Percentiles rank a stretch among this genome's conserved stretches.
phyloP scores from a whole-genome alignment of 202 grass and related monocot genomes.

The Setaria viridis region DNA sequence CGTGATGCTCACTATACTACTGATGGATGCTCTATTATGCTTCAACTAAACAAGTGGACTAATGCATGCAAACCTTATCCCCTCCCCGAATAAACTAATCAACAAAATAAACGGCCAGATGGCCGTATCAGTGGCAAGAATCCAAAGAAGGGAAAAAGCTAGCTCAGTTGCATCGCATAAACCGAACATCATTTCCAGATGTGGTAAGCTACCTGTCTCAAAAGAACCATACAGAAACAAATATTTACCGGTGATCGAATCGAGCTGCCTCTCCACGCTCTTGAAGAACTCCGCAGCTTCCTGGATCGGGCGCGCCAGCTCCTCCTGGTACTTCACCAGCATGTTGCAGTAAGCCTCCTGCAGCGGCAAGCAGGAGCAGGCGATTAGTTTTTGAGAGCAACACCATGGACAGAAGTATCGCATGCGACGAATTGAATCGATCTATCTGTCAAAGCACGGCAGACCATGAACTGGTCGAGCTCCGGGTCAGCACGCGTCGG shows the following conservation, averaged over 20 bases:
- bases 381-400: neutral
- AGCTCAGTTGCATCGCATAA: constrained; percentile 30
- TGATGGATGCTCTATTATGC: constrained; percentile 24
- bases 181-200: constrained; percentile 43
- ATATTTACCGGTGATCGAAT: constrained; percentile 61
- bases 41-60: constrained; percentile 17
- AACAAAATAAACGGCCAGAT: constrained; percentile 19
- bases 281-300: constrained; percentile 86
- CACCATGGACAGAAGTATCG: neutral
- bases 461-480: constrained; percentile 98
- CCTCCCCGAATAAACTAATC: constrained; percentile 37
- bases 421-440: neutral
- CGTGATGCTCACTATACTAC: constrained; percentile 30
- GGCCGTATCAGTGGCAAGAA: constrained; percentile 32
- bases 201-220: constrained; percentile 33
- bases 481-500: constrained; percentile 60
- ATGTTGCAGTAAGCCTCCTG: constrained; percentile 91
- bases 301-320: constrained; percentile 76
- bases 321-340: constrained; percentile 82
- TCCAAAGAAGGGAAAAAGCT: constrained; percentile 37
- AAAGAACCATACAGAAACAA: constrained; percentile 36
- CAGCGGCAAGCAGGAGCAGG: neutral
- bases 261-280: constrained; percentile 75
- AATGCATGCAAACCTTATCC: constrained; percentile 46
- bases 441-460: constrained; percentile 8